Evolutionary conservation across 345 rosid genomes (phyloP).

Genomic region (Populus tremula): DNA sequence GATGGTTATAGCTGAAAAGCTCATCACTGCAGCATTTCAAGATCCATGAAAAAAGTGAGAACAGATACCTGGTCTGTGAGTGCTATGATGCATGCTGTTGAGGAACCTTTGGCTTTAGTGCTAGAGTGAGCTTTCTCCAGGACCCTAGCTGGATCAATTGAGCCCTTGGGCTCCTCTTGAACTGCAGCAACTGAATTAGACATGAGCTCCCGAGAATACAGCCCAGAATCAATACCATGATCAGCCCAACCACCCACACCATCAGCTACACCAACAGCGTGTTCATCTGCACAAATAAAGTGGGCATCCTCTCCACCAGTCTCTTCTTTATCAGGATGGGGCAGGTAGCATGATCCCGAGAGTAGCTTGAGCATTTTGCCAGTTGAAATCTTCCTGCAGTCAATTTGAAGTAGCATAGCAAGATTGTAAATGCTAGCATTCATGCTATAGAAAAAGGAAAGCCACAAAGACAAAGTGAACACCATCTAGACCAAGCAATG

Average conservation of each 20-base stretch:
- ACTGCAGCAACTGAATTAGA: constrained; percentile 77
- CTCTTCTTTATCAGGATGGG: constrained; percentile 98
- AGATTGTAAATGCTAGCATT: constrained; percentile 1
- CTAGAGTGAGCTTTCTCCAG: constrained; percentile 88
- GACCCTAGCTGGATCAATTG: constrained; percentile 78
- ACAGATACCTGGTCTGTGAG: constrained; percentile 66
- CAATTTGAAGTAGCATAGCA: constrained; percentile 2
- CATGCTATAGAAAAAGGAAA: background rate
- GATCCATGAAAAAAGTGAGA: constrained; percentile 2
- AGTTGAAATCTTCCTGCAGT: constrained; percentile 42
- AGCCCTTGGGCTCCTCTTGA: constrained; percentile 84
- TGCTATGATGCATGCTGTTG: constrained; percentile 95
- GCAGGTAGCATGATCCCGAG: constrained; percentile 87
- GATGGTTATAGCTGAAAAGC: background rate
- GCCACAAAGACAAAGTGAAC: background rate
- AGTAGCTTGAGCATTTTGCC: constrained; percentile 61
- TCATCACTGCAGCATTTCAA: background rate
- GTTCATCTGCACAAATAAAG: constrained; percentile 75
- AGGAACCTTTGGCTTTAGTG: constrained; percentile 85
- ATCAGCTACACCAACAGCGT: constrained; percentile 93
- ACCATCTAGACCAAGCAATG: background rate
- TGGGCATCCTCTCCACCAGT: constrained; percentile 99
- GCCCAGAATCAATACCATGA: constrained; percentile 81
- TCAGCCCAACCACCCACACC: constrained; percentile 99
- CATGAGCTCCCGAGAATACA: constrained; percentile 89